These are phyloP conservation scores for Bonia amplexicaulis DNA, from an alignment of 176 grass and related monocot genomes.

Conservation along the genomic window DNA sequence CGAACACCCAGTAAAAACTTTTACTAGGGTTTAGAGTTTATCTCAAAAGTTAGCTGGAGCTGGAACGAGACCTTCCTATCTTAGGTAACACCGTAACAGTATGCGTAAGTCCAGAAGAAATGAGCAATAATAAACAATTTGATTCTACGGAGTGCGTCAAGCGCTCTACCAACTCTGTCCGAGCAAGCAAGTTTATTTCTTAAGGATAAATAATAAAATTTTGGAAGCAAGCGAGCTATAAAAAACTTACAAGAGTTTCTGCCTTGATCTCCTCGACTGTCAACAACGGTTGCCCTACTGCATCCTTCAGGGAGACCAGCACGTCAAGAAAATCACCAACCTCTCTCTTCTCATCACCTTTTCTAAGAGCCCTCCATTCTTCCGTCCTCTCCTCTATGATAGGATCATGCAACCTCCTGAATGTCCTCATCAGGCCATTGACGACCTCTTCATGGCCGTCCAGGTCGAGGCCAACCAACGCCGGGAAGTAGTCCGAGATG, in stretches of 20 bases:
- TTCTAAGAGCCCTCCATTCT: not conserved
- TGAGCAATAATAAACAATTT: no score
- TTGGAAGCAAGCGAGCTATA: not conserved
- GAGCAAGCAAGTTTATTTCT: no score
- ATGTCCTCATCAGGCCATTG: not conserved
- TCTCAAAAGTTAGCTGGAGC: no score
- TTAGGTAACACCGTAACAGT: no score
- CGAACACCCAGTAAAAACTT: no score
- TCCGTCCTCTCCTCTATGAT: conserved; percentile 4
- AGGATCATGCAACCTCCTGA: conserved; percentile 17
- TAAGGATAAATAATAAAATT: not conserved
- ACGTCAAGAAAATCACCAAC: conserved; percentile 26
- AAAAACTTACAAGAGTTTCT: not conserved
- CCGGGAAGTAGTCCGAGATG: conserved; percentile 30
- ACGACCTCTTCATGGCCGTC: conserved; percentile 28
- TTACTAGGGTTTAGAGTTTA: no score
- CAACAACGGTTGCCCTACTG: not conserved
- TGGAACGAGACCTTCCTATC: no score
- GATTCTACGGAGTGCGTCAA: no score
- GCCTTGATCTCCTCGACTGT: conserved; percentile 23
- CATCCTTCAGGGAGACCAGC: conserved; percentile 8
- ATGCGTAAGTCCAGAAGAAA: no score
- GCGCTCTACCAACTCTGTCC: no score
- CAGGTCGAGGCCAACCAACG: conserved; percentile 10
- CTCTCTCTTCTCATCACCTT: not conserved